Evolutionary conservation across 2,329 filamentous ascomycete species (phyloP).

Genomic region (Apiospora hydei): DNA sequence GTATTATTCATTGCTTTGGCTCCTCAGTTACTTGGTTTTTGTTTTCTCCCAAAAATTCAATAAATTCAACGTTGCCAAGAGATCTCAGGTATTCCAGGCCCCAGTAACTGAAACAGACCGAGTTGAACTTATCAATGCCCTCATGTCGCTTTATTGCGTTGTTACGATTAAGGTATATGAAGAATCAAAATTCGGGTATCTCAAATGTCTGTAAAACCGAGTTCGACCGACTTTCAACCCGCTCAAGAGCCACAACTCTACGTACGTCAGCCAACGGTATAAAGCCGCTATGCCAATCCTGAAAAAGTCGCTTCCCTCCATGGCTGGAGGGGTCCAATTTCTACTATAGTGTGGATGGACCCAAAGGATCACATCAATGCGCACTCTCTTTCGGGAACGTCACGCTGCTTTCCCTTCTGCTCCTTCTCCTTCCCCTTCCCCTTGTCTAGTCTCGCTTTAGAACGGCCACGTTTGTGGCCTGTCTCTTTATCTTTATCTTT

Average conservation of each 20-base stretch:
- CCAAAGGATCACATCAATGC: slow-evolving; percentile 38
- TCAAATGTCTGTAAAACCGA: slow-evolving; percentile 17
- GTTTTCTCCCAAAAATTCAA: background rate
- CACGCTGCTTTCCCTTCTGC: slow-evolving; percentile 34
- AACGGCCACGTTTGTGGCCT: slow-evolving; percentile 19
- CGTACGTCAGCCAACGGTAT: background rate
- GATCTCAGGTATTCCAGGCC: background rate
- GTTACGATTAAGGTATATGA: background rate
- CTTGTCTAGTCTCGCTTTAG: slow-evolving; percentile 26
- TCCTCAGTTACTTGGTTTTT: too few relatives aligned
- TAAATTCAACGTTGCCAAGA: background rate
- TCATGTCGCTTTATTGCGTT: background rate
- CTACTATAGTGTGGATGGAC: background rate
- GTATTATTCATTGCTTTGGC: background rate
- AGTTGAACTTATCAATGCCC: background rate
- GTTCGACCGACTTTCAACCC: background rate
- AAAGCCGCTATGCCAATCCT: slow-evolving; percentile 1
- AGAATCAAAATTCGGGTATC: slow-evolving; percentile 10
- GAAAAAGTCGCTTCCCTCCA: slow-evolving; percentile 25
- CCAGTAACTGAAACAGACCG: background rate
- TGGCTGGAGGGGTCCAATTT: background rate
- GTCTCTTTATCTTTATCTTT: slow-evolving; percentile 37
- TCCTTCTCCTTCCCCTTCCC: slow-evolving; percentile 34
- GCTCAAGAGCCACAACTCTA: background rate
- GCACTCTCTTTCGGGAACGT: slow-evolving; percentile 43